phyloP scores from a whole-genome alignment of 2,329 filamentous ascomycete species.

The Fusarium scirpi region DNA sequence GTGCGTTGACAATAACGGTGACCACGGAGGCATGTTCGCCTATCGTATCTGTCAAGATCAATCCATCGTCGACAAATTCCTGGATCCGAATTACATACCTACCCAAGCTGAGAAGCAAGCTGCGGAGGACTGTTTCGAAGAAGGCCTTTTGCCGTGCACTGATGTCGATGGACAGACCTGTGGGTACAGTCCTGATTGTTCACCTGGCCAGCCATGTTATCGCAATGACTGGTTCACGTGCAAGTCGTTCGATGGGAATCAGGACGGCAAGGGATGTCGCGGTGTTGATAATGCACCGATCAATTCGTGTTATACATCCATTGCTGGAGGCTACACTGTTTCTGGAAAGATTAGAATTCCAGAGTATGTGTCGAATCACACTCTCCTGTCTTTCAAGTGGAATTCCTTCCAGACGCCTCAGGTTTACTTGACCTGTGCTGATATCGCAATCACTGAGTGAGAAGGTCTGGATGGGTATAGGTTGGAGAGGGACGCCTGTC shows the following conservation, averaged over 20 bases:
- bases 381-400: slow-evolving; percentile 65
- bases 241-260: slow-evolving; percentile 54
- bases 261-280: slow-evolving; percentile 54
- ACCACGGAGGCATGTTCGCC: slow-evolving; percentile 68
- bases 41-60: slow-evolving; percentile 67
- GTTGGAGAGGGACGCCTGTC: background rate
- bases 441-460: slow-evolving; percentile 58
- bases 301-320: slow-evolving; percentile 63
- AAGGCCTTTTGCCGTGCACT: slow-evolving; percentile 60
- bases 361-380: slow-evolving; percentile 61
- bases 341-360: slow-evolving; percentile 65
- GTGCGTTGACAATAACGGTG: slow-evolving; percentile 68
- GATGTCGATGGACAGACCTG: slow-evolving; percentile 64
- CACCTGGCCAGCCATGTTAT: slow-evolving; percentile 57
- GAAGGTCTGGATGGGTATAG: no score
- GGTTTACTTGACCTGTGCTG: slow-evolving; percentile 65
- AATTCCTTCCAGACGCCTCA: slow-evolving; percentile 67
- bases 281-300: slow-evolving; percentile 60
- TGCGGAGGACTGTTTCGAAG: slow-evolving; percentile 65
- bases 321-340: slow-evolving; percentile 65
- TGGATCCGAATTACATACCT: slow-evolving; percentile 60
- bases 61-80: slow-evolving; percentile 62
- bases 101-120: slow-evolving; percentile 65
- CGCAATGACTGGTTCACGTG: slow-evolving; percentile 68
- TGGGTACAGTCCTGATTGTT: slow-evolving; percentile 62